Conservation (phyloP, 441 rosid genomes). For the Gossypium schwendimanii region DNA sequence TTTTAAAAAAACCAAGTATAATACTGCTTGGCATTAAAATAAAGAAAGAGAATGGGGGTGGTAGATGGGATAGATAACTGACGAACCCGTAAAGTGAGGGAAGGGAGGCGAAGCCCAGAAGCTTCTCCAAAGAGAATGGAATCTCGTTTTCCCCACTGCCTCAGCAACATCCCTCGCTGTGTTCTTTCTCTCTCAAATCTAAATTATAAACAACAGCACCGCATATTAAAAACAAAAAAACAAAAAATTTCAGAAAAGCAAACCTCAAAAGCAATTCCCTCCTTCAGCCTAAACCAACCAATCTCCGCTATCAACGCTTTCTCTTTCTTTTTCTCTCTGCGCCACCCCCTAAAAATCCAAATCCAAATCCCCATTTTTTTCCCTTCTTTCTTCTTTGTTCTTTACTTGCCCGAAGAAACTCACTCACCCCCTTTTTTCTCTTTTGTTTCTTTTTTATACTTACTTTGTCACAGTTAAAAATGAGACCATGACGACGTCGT, state of each 20-base stretch:
- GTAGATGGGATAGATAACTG: no score
- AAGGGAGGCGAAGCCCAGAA: slow-evolving; percentile 8
- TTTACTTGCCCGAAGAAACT: slow-evolving; percentile 1
- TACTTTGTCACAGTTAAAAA: slow-evolving; percentile 14
- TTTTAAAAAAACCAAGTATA: no score
- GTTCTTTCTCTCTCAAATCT: background rate
- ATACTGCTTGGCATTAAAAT: no score
- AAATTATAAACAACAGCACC: background rate
- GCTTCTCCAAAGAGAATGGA: slow-evolving; percentile 37
- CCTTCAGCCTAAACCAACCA: background rate
- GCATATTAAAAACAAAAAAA: background rate
- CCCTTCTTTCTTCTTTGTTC: background rate
- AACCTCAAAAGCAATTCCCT: slow-evolving; percentile 1
- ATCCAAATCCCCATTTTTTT: background rate
- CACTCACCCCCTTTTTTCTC: background rate
- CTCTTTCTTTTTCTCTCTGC: background rate
- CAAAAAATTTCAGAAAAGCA: background rate
- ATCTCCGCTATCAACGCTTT: slow-evolving; percentile 35
- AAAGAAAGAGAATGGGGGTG: no score
- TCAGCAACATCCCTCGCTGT: background rate
- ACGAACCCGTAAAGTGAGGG: background rate
- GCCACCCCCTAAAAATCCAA: background rate
- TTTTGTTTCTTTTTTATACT: background rate
- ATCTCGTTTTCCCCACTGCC: slow-evolving; percentile 29
- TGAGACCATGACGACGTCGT: slow-evolving; percentile 52